phyloP scores from a whole-genome alignment of 345 rosid genomes.

The Citrus inodora region DNA sequence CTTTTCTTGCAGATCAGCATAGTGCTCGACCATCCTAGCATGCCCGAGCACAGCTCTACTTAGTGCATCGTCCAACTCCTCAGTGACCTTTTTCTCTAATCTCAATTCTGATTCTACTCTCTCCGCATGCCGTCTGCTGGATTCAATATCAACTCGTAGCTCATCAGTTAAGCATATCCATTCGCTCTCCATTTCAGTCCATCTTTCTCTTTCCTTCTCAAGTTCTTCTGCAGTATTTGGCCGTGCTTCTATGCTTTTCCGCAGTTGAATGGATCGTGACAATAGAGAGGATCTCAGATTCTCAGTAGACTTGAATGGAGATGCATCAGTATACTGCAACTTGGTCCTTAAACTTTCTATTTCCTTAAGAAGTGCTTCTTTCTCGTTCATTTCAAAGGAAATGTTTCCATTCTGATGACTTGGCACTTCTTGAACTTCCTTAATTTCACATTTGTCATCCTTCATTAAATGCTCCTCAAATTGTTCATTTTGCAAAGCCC shows the following conservation, averaged over 20 bases:
- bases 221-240: slow-evolving; percentile 49
- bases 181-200: slow-evolving; percentile 97
- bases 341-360: slow-evolving; percentile 62
- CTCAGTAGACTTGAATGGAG: slow-evolving; percentile 54
- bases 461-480: slow-evolving; percentile 25
- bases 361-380: slow-evolving; percentile 79
- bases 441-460: slow-evolving; percentile 41
- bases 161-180: slow-evolving; percentile 94
- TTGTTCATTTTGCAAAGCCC: slow-evolving; percentile 15
- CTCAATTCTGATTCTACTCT: slow-evolving; percentile 62
- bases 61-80: slow-evolving; percentile 90
- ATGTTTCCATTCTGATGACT: slow-evolving; percentile 20
- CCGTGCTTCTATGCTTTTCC: slow-evolving; percentile 40
- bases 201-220: slow-evolving; percentile 71
- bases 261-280: slow-evolving; percentile 61
- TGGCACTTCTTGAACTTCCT: slow-evolving; percentile 46
- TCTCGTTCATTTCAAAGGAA: slow-evolving; percentile 49
- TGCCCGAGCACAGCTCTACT: slow-evolving; percentile 84
- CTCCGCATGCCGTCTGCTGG: slow-evolving; percentile 70
- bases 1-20: slow-evolving; percentile 85
- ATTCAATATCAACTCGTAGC: slow-evolving; percentile 78
- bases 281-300: slow-evolving; percentile 70
- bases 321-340: slow-evolving; percentile 46
- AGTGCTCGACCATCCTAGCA: slow-evolving; percentile 94
- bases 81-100: slow-evolving; percentile 59